Conservation (phyloP, 768 basidiomycete species). For the Multifurca ochricompacta region DNA sequence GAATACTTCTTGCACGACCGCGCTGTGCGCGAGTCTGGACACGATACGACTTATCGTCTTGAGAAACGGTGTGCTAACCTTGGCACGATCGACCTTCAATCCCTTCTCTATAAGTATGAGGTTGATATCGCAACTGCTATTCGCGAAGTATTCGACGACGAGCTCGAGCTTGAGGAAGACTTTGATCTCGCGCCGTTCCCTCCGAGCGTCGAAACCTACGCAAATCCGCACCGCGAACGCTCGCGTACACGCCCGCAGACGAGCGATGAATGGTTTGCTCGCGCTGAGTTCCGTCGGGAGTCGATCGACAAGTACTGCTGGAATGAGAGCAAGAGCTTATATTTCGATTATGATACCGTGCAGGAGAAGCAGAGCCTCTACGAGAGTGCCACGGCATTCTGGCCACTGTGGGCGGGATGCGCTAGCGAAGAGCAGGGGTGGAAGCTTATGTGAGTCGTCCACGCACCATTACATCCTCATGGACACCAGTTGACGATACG, state of each 20-base stretch:
- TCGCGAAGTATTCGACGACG: constrained; percentile 88
- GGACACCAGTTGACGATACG: constrained; percentile 1
- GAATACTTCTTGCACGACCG: constrained; percentile 98
- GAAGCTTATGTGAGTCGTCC: constrained; percentile 73
- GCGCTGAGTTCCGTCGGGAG: constrained; percentile 75
- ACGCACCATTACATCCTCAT: neutral
- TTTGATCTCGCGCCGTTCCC: constrained; percentile 92
- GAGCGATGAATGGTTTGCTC: constrained; percentile 88
- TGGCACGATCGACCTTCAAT: constrained; percentile 92
- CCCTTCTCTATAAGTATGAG: constrained; percentile 97
- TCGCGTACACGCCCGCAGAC: constrained; percentile 56
- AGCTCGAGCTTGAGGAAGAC: constrained; percentile 86
- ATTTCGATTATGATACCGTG: constrained; percentile 94
- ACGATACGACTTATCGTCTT: constrained; percentile 94
- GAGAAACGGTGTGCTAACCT: constrained; percentile 97
- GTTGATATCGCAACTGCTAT: constrained; percentile 98
- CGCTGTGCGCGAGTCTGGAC: constrained; percentile 91
- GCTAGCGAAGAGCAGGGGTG: constrained; percentile 93
- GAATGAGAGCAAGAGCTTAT: constrained; percentile 92
- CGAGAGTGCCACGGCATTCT: constrained; percentile 94
- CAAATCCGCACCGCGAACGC: constrained; percentile 49
- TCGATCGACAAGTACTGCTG: constrained; percentile 93
- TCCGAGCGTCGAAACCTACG: constrained; percentile 63
- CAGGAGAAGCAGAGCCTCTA: constrained; percentile 88
- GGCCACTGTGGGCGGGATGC: constrained; percentile 96